These are phyloP conservation scores for Acer campestre DNA, from an alignment of 345 rosid species.

Conservation along the genomic window DNA sequence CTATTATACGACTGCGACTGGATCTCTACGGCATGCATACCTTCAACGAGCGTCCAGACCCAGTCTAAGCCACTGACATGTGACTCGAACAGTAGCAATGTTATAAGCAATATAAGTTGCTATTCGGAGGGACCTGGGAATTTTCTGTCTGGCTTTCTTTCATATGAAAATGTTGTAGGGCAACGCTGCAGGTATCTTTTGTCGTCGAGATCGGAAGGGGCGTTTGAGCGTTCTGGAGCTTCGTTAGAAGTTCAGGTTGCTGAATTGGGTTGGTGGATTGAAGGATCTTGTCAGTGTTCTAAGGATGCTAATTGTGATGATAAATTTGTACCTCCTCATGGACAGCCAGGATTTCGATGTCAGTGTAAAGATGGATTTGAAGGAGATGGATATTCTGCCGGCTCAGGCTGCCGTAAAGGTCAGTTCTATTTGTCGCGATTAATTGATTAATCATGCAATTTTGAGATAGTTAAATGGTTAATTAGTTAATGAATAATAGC, in stretches of 20 bases:
- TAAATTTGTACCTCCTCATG: slow-evolving; percentile 19
- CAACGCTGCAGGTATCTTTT: slow-evolving; percentile 43
- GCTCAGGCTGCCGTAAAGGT: slow-evolving; percentile 66
- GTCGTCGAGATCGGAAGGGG: slow-evolving; percentile 47
- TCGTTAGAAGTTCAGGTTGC: slow-evolving; percentile 42
- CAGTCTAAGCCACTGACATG: slow-evolving; percentile 30
- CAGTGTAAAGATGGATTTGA: slow-evolving; percentile 45
- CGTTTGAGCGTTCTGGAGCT: slow-evolving; percentile 21
- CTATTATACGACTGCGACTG: slow-evolving; percentile 44
- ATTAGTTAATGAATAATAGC: background rate
- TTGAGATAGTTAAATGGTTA: background rate
- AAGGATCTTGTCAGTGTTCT: slow-evolving; percentile 57
- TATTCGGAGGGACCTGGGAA: slow-evolving; percentile 10
- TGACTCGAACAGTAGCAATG: background rate
- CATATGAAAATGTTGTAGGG: slow-evolving; percentile 9
- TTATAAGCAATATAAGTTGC: slow-evolving; percentile 35
- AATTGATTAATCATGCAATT: background rate
- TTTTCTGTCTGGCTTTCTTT: slow-evolving; percentile 10
- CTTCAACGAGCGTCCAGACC: slow-evolving; percentile 31
- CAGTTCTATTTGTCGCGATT: slow-evolving; percentile 19
- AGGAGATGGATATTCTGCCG: slow-evolving; percentile 57
- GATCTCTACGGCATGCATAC: slow-evolving; percentile 25
- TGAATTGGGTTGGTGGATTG: slow-evolving; percentile 66
- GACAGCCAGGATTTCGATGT: slow-evolving; percentile 47
- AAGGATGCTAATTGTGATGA: slow-evolving; percentile 34